Evolutionary conservation across 331 rosid species (phyloP).

Genomic region (Spiraea crenata): DNA sequence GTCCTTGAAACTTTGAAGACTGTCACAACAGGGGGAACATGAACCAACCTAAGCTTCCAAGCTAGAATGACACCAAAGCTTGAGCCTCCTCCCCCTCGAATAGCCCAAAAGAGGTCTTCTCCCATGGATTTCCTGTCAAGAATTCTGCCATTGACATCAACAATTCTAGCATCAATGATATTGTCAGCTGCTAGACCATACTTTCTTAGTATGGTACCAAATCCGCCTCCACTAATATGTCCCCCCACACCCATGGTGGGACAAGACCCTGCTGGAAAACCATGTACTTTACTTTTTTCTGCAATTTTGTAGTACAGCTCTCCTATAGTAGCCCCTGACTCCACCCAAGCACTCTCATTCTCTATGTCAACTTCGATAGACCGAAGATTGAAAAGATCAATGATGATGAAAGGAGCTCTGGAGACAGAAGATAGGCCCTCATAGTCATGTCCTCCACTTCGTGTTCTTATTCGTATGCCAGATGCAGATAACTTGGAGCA

Average conservation of each 20-base stretch:
- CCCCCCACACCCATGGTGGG: conserved; percentile 41
- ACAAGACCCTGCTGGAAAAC: conserved; percentile 40
- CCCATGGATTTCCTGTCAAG: conserved; percentile 37
- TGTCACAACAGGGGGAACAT: conserved; percentile 27
- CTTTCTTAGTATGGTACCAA: conserved; percentile 30
- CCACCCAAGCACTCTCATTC: conserved; percentile 18
- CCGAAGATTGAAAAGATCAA: conserved; percentile 30
- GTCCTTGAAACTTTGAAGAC: conserved; percentile 19
- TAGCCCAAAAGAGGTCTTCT: conserved; percentile 39
- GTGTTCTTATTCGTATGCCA: conserved; percentile 23
- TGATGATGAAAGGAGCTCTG: conserved; percentile 23
- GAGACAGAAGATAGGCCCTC: conserved; percentile 39
- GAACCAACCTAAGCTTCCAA: conserved; percentile 32
- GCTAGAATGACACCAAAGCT: conserved; percentile 37
- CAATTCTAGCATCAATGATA: conserved; percentile 30
- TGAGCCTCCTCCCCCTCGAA: conserved; percentile 41
- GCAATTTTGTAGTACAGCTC: conserved; percentile 37
- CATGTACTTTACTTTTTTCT: conserved; percentile 21
- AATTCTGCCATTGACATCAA: conserved; percentile 26
- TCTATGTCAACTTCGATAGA: conserved; percentile 14
- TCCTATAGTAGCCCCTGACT: conserved; percentile 34
- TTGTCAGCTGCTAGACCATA: conserved; percentile 39
- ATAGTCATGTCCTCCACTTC: conserved; percentile 45
- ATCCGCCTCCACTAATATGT: conserved; percentile 38
- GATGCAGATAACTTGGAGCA: neutral